Evolutionary conservation across 1,284 basidiomycete species (phyloP).

Genomic region (Macrocystidia cucumis): DNA sequence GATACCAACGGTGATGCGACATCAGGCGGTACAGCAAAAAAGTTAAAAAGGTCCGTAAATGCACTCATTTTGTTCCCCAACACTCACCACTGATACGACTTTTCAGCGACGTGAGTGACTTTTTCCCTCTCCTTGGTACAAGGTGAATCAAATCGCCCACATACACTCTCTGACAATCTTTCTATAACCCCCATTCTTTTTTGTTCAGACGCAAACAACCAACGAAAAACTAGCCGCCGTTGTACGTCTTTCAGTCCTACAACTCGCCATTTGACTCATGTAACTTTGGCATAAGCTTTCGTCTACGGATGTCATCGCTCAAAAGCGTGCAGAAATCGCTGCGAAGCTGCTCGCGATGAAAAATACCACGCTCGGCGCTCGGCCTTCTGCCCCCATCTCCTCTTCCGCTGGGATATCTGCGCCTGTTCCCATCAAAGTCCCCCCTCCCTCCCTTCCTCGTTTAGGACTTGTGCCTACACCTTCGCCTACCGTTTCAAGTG

Average conservation of each 20-base stretch:
- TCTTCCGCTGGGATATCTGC: conserved; percentile 21
- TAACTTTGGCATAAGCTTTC: conserved; percentile 35
- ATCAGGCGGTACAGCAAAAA: conserved; percentile 56
- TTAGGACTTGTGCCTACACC: conserved; percentile 17
- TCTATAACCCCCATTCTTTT: conserved; percentile 71
- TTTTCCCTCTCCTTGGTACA: conserved; percentile 25
- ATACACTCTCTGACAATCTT: conserved; percentile 41
- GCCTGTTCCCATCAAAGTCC: conserved; percentile 17
- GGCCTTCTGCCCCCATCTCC: conserved; percentile 23
- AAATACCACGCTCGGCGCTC: conserved; percentile 30
- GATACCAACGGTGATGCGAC: conserved; percentile 44
- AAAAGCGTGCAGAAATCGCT: conserved; percentile 78
- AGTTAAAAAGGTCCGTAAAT: conserved; percentile 51
- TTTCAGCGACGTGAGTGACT: conserved; percentile 64
- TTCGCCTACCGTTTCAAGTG: conserved; percentile 24
- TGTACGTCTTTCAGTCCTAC: no score
- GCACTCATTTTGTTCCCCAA: not conserved
- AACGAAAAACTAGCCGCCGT: no score
- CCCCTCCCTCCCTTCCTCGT: conserved; percentile 17
- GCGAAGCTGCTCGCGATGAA: conserved; percentile 80
- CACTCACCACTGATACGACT: conserved; percentile 11
- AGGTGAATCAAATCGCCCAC: conserved; percentile 63
- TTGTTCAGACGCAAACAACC: no score
- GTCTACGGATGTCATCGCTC: conserved; percentile 59
- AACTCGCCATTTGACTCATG: no score